Evolutionary conservation across 352 stramenopile genomes (phyloP).

Genomic region (Pythium utonaiense): DNA sequence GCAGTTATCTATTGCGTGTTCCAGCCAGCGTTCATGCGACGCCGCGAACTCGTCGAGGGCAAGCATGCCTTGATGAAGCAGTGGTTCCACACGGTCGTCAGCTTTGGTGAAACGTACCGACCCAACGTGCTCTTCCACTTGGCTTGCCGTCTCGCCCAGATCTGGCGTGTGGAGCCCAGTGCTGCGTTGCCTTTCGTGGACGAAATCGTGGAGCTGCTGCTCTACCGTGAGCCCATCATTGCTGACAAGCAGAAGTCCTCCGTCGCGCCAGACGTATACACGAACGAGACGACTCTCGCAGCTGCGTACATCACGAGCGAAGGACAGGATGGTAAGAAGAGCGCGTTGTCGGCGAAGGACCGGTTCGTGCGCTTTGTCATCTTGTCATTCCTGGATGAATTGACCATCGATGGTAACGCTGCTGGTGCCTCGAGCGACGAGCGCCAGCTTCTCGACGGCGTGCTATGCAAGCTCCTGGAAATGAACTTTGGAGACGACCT

Average conservation of each 20-base stretch:
- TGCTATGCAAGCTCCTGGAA: constrained; percentile 25
- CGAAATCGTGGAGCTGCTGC: constrained; percentile 62
- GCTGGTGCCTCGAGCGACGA: background rate
- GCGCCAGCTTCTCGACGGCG: constrained; percentile 11
- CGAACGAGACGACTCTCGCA: constrained; percentile 31
- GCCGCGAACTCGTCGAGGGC: constrained; percentile 9
- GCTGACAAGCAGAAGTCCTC: constrained; percentile 29
- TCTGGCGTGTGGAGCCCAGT: constrained; percentile 52
- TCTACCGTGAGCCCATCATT: constrained; percentile 80
- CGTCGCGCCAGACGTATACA: constrained; percentile 22
- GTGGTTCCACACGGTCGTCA: constrained; percentile 51
- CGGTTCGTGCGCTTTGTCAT: constrained; percentile 68
- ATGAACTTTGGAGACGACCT: constrained; percentile 60
- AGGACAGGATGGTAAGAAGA: constrained; percentile 9
- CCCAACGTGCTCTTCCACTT: constrained; percentile 84
- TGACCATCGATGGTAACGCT: constrained; percentile 8
- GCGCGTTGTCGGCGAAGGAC: constrained; percentile 44
- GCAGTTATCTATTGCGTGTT: constrained; percentile 68
- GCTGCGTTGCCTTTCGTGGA: constrained; percentile 50
- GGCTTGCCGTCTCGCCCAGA: constrained; percentile 54
- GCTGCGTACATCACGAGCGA: background rate
- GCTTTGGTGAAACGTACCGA: constrained; percentile 52
- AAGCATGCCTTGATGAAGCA: constrained; percentile 39
- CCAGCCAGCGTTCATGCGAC: constrained; percentile 61
- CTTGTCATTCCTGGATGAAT: constrained; percentile 57